Base-by-base conservation (phyloP, 2,329 filamentous ascomycete genomes). In the Monosporascus sp. region DNA sequence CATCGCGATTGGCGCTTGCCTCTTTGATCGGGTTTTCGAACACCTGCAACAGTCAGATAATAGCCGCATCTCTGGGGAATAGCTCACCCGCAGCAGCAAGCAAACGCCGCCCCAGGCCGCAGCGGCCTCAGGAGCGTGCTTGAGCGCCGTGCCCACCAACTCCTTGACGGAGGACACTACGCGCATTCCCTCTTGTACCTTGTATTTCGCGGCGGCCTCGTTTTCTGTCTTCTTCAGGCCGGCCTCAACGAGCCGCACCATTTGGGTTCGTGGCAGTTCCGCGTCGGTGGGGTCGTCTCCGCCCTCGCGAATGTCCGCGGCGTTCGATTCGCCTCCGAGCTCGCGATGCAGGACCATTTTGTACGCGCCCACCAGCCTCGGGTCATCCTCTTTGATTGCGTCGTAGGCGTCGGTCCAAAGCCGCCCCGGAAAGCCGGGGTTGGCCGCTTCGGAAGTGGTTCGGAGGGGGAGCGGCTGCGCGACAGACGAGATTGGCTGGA, bases 41-140 rank as follows among this genome's bases (percentile, higher is more conserved):
- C 6, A 71, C 57, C 68, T 70, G 31, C 8, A 31, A 47, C 52
- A 27, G 46, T 55, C 61, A 57, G 22, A 50, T 18, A 48, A 7
- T 27, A 22, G 24, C 24, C 7, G 24, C 24, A 25, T 6, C 24
- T 25, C 6, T 6, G 6, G 24, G 24, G 24, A n/a, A 39, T 24
- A 39, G 51, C 58, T 47, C 42, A 73, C 70, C 62, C 71, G 59
- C 8, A 74, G 50, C 7, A 52, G 59, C 52, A 72, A 49, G 51
- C 63, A 70, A 34, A 73, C 62, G n/a, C 69, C 66, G 6, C 64
- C 63, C 72, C 69, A 75, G 20, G 70, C 65, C 47, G 73, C 50
- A 3, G 70, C 68, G 20, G 71, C 71, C 54, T 70, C 55, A 0
- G 69, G 68, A 4, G 62, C 53, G 15, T 58, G 55, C 46, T 66